Conservation (phyloP, 2,329 filamentous ascomycete genomes). For the Fusarium sororula region DNA sequence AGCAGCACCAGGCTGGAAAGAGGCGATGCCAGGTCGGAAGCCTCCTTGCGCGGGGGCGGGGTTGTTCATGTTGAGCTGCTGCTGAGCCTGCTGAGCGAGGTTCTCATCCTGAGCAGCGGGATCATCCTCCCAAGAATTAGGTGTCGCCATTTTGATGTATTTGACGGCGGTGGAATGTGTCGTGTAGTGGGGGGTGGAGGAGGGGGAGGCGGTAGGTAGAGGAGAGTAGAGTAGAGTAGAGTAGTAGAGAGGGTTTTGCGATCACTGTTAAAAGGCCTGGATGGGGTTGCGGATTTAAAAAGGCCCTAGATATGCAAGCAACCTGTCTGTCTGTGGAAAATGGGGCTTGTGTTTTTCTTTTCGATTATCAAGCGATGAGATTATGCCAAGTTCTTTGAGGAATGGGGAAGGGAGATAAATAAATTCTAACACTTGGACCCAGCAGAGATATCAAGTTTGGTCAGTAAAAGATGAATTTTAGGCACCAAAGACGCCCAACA, state of each 20-base stretch:
- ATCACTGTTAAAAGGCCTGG: slow-evolving; percentile 35
- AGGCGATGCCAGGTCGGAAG: slow-evolving; percentile 63
- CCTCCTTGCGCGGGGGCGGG: slow-evolving; percentile 56
- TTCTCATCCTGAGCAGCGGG: slow-evolving; percentile 79
- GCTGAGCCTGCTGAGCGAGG: slow-evolving; percentile 79
- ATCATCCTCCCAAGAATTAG: slow-evolving; percentile 96
- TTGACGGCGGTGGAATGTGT: slow-evolving; percentile 10
- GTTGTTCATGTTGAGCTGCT: slow-evolving; percentile 81
- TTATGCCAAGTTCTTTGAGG: slow-evolving; percentile 7
- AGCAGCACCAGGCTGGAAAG: slow-evolving; percentile 78
- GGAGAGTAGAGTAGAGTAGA: slow-evolving; percentile 5
- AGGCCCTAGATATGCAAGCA: slow-evolving; percentile 35
- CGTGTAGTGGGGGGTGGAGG: slow-evolving; percentile 10
- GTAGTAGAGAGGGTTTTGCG: slow-evolving; percentile 22
- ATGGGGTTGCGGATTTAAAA: slow-evolving; percentile 39
- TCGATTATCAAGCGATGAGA: slow-evolving; percentile 3
- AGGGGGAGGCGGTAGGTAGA: background rate
- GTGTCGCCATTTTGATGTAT: slow-evolving; percentile 76
- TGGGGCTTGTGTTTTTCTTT: slow-evolving; percentile 7
- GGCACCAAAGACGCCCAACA: slow-evolving; percentile 42
- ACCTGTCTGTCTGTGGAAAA: slow-evolving; percentile 31
- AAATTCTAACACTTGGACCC: background rate
- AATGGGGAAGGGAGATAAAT: background rate
- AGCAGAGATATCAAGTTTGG: no score
- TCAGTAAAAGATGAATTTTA: slow-evolving; percentile 19